phyloP scores from a whole-genome alignment of 805 yeast genomes.

The Ogataea ramenticola region DNA sequence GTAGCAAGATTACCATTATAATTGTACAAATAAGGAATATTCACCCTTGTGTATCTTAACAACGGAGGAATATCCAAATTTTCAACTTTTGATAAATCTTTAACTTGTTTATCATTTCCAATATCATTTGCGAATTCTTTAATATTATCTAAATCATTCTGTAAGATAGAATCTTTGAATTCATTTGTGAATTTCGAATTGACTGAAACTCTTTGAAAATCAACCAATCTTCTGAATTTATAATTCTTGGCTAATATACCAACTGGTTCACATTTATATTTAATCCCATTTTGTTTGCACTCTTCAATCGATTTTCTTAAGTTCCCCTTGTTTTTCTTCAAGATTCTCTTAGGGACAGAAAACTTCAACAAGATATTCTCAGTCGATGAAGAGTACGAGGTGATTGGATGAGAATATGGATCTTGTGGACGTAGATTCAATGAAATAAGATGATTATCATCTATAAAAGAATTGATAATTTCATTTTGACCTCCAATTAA shows the following conservation, averaged over 20 bases:
- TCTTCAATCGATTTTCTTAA: constrained; percentile 35
- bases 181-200: constrained; percentile 42
- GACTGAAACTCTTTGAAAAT: constrained; percentile 68
- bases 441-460: constrained; percentile 21
- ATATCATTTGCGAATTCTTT: constrained; percentile 28
- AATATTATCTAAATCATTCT: constrained; percentile 35
- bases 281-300: constrained; percentile 20
- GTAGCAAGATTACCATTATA: constrained; percentile 59
- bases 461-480: constrained; percentile 35
- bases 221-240: constrained; percentile 80
- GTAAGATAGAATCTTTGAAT: constrained; percentile 32
- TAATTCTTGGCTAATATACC: constrained; percentile 63
- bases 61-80: constrained; percentile 75
- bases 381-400: constrained; percentile 40
- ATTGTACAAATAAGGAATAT: constrained; percentile 70
- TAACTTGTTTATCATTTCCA: constrained; percentile 2
- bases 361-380: constrained; percentile 57
- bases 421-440: constrained; percentile 27
- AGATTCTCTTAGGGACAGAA: constrained; percentile 47
- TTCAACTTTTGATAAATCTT: constrained; percentile 18
- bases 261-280: constrained; percentile 46
- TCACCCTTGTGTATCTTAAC: constrained; percentile 68
- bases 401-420: constrained; percentile 51
- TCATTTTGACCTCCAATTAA: constrained; percentile 60
- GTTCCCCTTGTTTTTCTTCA: constrained; percentile 34